These are phyloP conservation scores for Paramecium sonneborni DNA, from an alignment of 73 alveolate species.

Conservation along the genomic window DNA sequence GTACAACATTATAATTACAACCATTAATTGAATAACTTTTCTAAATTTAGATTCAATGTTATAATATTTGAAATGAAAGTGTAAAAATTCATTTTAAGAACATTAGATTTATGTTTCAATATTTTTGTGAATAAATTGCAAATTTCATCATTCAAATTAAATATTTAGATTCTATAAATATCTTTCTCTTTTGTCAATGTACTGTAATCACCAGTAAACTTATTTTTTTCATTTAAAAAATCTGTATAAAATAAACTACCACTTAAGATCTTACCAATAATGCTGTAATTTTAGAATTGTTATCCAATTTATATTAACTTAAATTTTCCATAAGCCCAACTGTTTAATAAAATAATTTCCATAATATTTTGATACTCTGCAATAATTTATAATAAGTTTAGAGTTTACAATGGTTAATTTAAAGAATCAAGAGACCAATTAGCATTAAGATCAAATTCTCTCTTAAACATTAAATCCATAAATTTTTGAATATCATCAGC, in stretches of 20 bases:
- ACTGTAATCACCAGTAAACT: background rate
- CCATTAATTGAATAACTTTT: background rate
- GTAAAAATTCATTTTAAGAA: background rate
- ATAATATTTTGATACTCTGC: background rate
- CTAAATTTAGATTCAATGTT: background rate
- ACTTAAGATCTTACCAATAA: conserved; percentile 7
- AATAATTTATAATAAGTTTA: background rate
- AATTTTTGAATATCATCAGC: background rate
- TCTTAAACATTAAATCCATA: conserved; percentile 17
- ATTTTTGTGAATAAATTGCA: background rate
- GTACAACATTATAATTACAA: background rate
- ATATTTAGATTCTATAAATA: background rate
- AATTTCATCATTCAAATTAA: background rate
- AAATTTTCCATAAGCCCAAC: conserved; percentile 30
- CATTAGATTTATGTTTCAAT: background rate
- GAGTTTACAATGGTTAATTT: background rate
- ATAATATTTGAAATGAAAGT: background rate
- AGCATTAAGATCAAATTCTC: background rate
- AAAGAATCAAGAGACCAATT: background rate
- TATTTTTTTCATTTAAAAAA: background rate
- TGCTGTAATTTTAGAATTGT: background rate
- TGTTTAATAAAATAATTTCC: background rate
- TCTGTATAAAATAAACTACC: background rate
- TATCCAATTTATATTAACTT: background rate
- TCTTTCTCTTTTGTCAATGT: background rate